These are phyloP conservation scores for Earliella scabrosa DNA, from an alignment of 1,284 basidiomycete genomes.

Conservation along the genomic window DNA sequence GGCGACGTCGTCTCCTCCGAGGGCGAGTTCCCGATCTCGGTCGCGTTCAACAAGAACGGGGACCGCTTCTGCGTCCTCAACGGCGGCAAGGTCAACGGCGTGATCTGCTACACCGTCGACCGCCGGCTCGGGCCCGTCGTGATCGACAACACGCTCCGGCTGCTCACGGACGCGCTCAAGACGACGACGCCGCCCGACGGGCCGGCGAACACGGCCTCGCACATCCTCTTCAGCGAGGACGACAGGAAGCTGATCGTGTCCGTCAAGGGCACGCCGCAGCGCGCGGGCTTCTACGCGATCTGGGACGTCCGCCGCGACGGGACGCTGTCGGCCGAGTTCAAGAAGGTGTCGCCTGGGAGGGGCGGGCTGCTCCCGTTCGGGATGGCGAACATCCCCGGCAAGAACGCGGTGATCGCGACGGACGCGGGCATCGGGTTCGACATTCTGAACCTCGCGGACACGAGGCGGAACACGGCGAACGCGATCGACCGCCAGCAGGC, in stretches of 20 bases:
- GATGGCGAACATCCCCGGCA: slow-evolving; percentile 50
- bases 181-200: slow-evolving; percentile 46
- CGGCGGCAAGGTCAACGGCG: slow-evolving; percentile 50
- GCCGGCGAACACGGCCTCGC: slow-evolving; percentile 45
- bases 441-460: slow-evolving; percentile 44
- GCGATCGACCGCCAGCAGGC: slow-evolving; percentile 47
- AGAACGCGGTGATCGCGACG: slow-evolving; percentile 50
- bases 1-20: slow-evolving; percentile 46
- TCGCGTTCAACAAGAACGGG: slow-evolving; percentile 47
- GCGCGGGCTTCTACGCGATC: slow-evolving; percentile 51
- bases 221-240: slow-evolving; percentile 50
- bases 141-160: slow-evolving; percentile 44
- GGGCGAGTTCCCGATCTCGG: slow-evolving; percentile 53
- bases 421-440: slow-evolving; percentile 51
- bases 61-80: slow-evolving; percentile 49
- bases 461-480: slow-evolving; percentile 38
- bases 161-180: slow-evolving; percentile 41
- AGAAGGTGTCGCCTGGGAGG: slow-evolving; percentile 36
- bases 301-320: slow-evolving; percentile 48
- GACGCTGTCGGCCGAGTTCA: slow-evolving; percentile 46
- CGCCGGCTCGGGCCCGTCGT: slow-evolving; percentile 42
- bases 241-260: slow-evolving; percentile 47
- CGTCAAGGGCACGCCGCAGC: slow-evolving; percentile 48
- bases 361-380: slow-evolving; percentile 51
- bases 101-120: slow-evolving; percentile 50